Base-by-base conservation (phyloP, 192 early-diverging fungal genomes). In the Backusella circina region DNA sequence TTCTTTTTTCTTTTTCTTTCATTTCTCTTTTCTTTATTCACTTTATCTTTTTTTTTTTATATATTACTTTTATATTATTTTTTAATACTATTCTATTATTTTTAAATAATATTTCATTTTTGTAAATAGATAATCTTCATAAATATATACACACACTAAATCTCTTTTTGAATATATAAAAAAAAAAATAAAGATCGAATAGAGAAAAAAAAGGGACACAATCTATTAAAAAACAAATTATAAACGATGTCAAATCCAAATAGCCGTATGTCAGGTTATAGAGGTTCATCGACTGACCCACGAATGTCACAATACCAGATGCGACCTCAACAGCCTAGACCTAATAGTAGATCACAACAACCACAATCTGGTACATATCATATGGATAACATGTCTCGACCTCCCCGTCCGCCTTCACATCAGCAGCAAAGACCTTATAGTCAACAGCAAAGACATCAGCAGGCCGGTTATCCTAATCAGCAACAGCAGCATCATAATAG, bases 221-320 rank as follows among this genome's bases (percentile, higher is more conserved):
- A 54, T 21, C 47, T 2, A 68, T 23, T n/a, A 51, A 51, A 51
- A 51, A 18, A 21, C 5, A 51, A 51, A 51, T 18, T 51, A 51
- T 21, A 18, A 51, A 51, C 51, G 37, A 70, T 70, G 68, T 70
- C 57, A 41, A 74, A 66, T 74, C 73, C 57, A 66, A 36, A 61
- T 65, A 64, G 30, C 37, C 64, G 38, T 36, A 26, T 64, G 65
- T 32, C 71, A 54, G 69, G 69, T 67, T 70, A 70, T 47, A 41
- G 69, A 61, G 73, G 57, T 26, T 21, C 36, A 30, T 39, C 73
- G 16, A n/a, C 51, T 10, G 73, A 74, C 36, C 61, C 73, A n/a
- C 73, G 73, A 30, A n/a, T 65, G 30, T 65, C 57, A 36, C 51
- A 54, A 12, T 65, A 65, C 31, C 65, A 71, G 28, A 26, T 33